Conservation (phyloP, 805 yeast genomes). For the Myxozyma neglecta region DNA sequence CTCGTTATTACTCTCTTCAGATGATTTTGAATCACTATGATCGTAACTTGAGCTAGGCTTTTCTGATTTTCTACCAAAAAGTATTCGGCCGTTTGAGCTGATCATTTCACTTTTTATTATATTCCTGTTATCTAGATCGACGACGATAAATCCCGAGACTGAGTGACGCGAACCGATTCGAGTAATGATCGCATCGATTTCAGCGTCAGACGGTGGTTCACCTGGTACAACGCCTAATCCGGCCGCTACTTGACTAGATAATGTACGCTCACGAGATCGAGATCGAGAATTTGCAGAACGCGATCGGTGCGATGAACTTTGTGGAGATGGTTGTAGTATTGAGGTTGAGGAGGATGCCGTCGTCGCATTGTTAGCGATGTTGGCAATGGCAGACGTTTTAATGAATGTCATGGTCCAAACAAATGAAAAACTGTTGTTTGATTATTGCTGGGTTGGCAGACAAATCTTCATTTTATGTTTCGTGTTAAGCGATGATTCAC, state of each 20-base stretch:
- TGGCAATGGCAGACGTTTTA: too few species aligned
- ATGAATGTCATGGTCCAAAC: too few species aligned
- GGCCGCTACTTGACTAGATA: neutral
- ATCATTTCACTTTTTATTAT: constrained; percentile 17
- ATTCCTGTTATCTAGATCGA: constrained; percentile 13
- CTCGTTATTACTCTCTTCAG: neutral
- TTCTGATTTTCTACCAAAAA: neutral
- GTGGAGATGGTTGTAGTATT: too few species aligned
- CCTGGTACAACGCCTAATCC: neutral
- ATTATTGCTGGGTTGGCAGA: too few species aligned
- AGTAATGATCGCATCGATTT: constrained; percentile 24
- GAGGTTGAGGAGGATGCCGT: too few species aligned
- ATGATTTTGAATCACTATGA: neutral
- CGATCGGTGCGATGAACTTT: neutral
- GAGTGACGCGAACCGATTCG: constrained; percentile 23
- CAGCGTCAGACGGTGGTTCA: constrained; percentile 5
- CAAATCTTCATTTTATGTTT: too few species aligned
- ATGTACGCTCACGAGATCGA: neutral
- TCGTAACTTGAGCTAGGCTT: neutral
- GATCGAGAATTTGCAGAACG: neutral
- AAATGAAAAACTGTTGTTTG: too few species aligned
- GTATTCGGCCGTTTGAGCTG: constrained; percentile 11
- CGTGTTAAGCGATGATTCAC: too few species aligned
- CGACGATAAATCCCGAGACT: constrained; percentile 19
- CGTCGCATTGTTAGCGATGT: too few species aligned